Evolutionary conservation across 148 eudicot species (phyloP), one percentile per base, ranked within the genome.

Genomic region (Nyssa sinensis): DNA sequence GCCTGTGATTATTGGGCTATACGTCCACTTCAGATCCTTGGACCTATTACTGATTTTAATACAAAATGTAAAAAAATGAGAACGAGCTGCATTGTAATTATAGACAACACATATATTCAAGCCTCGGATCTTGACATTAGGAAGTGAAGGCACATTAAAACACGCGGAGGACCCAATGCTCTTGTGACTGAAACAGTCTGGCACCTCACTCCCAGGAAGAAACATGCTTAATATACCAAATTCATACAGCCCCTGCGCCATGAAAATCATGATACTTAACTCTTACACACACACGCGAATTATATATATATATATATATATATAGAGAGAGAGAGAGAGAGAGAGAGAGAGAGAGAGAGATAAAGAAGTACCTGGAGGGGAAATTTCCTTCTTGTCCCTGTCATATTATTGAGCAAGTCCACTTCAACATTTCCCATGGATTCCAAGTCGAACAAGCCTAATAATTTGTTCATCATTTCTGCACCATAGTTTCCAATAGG

Each of bases 261-360:
- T 62, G 35, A 10, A 29, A 5, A 62, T 30, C 4, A 2, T 10
- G 2, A 62, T 30, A 10, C 14, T 10, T 4, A 44, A 44, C 51
- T 44, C 51, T 44, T 17, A 13, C 5, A n/a, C n/a, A n/a, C n/a
- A n/a, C n/a, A n/a, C n/a, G n/a, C n/a, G n/a, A n/a, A n/a, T n/a
- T n/a, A n/a, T n/a, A n/a, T n/a, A n/a, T n/a, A n/a, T n/a, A n/a
- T n/a, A n/a, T n/a, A n/a, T n/a, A n/a, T n/a, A n/a, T n/a, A n/a
- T n/a, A n/a, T n/a, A n/a, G 51, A 17, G 4, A 27, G 12, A 29
- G 30, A 6, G 31, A 12, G 64, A 60, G 63, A 60, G 30, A 60
- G 63, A 24, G n/a, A n/a, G 65, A 62, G 65, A 62, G 65, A 62
- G 33, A 62, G 66, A 62, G 66, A 62, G 37, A 29, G n/a, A n/a